Percentiles rank a stretch among this genome's conserved stretches.
phyloP scores from a whole-genome alignment of 2,329 filamentous ascomycete species.

The Fusarium vanettenii region DNA sequence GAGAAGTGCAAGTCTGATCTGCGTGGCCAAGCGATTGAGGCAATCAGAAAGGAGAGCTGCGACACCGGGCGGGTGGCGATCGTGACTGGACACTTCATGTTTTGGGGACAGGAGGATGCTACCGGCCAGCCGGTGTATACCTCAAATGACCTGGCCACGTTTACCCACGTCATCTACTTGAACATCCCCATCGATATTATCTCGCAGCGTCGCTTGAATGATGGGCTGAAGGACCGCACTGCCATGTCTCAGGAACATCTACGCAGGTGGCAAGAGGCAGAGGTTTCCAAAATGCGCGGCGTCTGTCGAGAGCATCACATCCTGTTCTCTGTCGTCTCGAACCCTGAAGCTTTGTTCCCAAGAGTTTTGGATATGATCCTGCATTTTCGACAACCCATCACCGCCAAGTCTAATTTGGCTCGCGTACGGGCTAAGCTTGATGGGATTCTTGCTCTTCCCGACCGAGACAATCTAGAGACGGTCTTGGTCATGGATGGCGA shows the following conservation, averaged over 20 bases:
- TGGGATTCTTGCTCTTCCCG: conserved; percentile 31
- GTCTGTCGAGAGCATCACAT: conserved; percentile 60
- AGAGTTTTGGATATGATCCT: conserved; percentile 12
- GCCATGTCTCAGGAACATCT: conserved; percentile 41
- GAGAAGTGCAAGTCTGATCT: conserved; percentile 50
- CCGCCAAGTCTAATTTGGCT: conserved; percentile 50
- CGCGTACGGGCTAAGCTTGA: neutral
- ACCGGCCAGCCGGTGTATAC: conserved; percentile 54
- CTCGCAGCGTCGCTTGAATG: conserved; percentile 48
- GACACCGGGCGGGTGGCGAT: conserved; percentile 53
- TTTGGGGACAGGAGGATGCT: conserved; percentile 58
- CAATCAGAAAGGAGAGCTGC: conserved; percentile 53
- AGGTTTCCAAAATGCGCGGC: conserved; percentile 55
- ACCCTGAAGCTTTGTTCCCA: conserved; percentile 40
- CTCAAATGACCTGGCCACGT: conserved; percentile 56
- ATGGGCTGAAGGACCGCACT: conserved; percentile 54
- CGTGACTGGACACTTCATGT: conserved; percentile 67
- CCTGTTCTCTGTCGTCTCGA: conserved; percentile 53
- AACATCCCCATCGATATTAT: conserved; percentile 53
- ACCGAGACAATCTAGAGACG: conserved; percentile 48
- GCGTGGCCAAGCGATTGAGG: conserved; percentile 59
- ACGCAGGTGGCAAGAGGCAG: conserved; percentile 58
- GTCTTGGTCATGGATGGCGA: conserved; percentile 70
- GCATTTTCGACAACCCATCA: conserved; percentile 23
- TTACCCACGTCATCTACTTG: conserved; percentile 70